Evolutionary conservation across 2,329 filamentous ascomycete genomes (phyloP).

Genomic region (Sarocladium oryzae): DNA sequence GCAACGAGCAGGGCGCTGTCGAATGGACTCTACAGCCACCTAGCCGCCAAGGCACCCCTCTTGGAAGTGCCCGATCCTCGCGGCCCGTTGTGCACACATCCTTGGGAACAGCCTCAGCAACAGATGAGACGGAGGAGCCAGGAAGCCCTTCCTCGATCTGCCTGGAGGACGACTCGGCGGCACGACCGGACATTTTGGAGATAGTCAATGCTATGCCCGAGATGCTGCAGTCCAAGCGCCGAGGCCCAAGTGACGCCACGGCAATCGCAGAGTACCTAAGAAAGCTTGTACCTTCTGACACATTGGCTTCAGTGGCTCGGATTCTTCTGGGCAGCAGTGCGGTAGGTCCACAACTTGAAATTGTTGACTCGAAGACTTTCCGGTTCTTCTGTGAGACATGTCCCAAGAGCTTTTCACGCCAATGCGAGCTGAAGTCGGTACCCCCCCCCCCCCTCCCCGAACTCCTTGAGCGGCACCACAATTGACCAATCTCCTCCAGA

Average conservation of each 20-base stretch:
- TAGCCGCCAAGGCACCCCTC: not conserved
- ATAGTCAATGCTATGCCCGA: not conserved
- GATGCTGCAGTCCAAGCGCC: not conserved
- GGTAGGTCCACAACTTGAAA: conserved; percentile 9
- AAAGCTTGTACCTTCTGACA: not conserved
- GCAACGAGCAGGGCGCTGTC: not conserved
- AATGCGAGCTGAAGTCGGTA: conserved; percentile 52
- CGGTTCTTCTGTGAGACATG: conserved; percentile 33
- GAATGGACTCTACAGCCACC: not conserved
- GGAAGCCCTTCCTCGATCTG: not conserved
- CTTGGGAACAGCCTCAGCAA: not conserved
- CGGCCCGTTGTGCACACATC: too few relatives aligned
- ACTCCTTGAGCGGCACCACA: not conserved
- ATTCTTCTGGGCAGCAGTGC: not conserved
- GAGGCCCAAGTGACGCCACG: not conserved
- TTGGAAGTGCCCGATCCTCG: not conserved
- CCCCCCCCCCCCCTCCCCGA: too few relatives aligned
- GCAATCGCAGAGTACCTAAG: not conserved
- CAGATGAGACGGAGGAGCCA: not conserved
- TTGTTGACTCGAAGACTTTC: conserved; percentile 14
- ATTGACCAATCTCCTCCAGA: conserved; percentile 35
- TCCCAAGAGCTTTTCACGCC: conserved; percentile 39
- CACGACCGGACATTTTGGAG: not conserved
- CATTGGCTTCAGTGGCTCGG: not conserved
- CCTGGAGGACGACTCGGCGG: not conserved